Percentiles rank a stretch among this genome's conserved stretches.
Evolutionary conservation across 2,329 filamentous ascomycete genomes (phyloP).

Genomic region (Sclerotinia minor): DNA sequence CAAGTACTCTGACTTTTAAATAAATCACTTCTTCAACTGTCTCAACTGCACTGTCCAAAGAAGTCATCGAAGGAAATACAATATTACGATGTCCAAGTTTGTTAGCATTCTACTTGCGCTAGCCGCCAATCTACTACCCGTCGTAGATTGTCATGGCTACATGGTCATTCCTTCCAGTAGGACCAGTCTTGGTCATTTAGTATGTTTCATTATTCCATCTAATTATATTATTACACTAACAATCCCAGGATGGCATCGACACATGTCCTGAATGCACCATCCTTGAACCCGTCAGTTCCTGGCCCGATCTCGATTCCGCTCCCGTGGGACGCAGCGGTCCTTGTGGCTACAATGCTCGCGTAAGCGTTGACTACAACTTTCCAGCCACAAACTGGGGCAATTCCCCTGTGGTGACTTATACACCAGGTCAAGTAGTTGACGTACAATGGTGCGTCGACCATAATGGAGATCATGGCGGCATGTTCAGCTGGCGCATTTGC

Average conservation of each 20-base stretch:
- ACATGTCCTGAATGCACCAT: conserved; percentile 57
- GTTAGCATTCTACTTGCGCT: neutral
- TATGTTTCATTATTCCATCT: conserved; percentile 40
- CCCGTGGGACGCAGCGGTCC: conserved; percentile 51
- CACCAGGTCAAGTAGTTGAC: conserved; percentile 48
- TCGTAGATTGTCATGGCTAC: conserved; percentile 48
- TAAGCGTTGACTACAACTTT: conserved; percentile 46
- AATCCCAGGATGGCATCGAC: conserved; percentile 43
- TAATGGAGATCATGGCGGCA: conserved; percentile 58
- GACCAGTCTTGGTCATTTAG: conserved; percentile 48
- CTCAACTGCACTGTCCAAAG: neutral
- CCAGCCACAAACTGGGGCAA: conserved; percentile 45
- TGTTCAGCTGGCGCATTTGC: conserved; percentile 57
- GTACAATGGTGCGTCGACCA: conserved; percentile 58
- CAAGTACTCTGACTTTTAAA: neutral
- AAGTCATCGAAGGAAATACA: neutral
- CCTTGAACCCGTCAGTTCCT: conserved; percentile 52
- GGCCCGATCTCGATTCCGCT: conserved; percentile 51
- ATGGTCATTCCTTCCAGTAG: conserved; percentile 48
- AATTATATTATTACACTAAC: neutral
- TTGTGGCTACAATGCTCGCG: conserved; percentile 56
- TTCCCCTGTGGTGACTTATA: conserved; percentile 48
- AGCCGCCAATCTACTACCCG: neutral
- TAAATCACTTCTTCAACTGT: neutral
- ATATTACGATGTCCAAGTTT: neutral